Conservation (phyloP, 2,329 filamentous ascomycete genomes). For the Nigrograna mackinnonii region DNA sequence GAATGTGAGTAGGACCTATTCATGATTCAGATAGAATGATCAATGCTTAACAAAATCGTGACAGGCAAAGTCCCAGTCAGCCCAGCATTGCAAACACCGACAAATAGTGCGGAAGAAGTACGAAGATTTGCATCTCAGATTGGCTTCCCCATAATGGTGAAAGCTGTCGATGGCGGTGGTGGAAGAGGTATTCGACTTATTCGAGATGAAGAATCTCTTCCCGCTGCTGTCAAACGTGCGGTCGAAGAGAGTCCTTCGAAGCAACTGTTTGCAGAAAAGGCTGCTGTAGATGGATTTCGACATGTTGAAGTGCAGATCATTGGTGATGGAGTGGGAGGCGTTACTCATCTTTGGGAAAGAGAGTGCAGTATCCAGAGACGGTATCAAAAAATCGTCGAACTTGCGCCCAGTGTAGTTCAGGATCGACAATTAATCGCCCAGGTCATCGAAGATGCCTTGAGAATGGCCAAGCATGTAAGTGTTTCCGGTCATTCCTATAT, state of each 20-base stretch:
- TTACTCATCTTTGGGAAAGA: slow-evolving; percentile 62
- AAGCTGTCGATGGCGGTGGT: slow-evolving; percentile 67
- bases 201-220: slow-evolving; percentile 46
- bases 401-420: slow-evolving; percentile 56
- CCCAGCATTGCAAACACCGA: slow-evolving; percentile 51
- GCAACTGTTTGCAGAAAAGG: slow-evolving; percentile 65
- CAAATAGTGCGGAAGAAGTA: slow-evolving; percentile 47
- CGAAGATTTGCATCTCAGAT: slow-evolving; percentile 61
- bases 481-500: neutral
- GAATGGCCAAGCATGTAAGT: slow-evolving; percentile 53
- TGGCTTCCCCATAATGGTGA: slow-evolving; percentile 63
- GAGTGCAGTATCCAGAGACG: slow-evolving; percentile 64
- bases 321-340: slow-evolving; percentile 57
- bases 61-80: slow-evolving; percentile 54
- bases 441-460: slow-evolving; percentile 58
- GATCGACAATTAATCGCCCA: slow-evolving; percentile 51
- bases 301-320: slow-evolving; percentile 66
- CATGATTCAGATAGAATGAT: neutral
- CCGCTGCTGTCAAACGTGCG: slow-evolving; percentile 53
- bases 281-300: slow-evolving; percentile 62
- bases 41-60: neutral
- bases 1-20: slow-evolving; percentile 40
- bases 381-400: slow-evolving; percentile 65
- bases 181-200: slow-evolving; percentile 64
- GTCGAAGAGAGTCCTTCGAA: slow-evolving; percentile 62